Evolutionary conservation across 2,329 filamentous ascomycete genomes (phyloP).

Genomic region (Sporothrix curviconia): DNA sequence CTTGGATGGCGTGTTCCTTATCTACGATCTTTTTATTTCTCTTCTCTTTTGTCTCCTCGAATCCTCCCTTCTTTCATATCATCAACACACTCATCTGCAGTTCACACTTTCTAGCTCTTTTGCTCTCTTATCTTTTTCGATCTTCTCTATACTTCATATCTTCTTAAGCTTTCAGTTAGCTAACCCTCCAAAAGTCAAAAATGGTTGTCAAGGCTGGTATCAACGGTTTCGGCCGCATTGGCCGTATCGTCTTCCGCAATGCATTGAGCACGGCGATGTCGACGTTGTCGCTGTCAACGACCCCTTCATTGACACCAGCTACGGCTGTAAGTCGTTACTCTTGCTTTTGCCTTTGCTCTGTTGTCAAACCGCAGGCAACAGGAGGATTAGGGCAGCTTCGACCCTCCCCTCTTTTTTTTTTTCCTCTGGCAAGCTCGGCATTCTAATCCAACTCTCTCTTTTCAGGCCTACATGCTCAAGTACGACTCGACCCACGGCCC

Average conservation of each 20-base stretch:
- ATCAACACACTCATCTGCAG: background rate
- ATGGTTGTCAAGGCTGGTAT: slow-evolving; percentile 77
- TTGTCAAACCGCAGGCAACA: too few species aligned
- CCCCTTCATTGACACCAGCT: slow-evolving; percentile 96
- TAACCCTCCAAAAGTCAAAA: slow-evolving; percentile 28
- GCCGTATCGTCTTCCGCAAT: slow-evolving; percentile 98
- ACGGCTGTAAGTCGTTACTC: slow-evolving; percentile 69
- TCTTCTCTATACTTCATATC: background rate
- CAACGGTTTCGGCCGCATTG: slow-evolving; percentile 99
- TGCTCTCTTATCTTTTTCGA: background rate
- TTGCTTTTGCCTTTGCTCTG: too few species aligned
- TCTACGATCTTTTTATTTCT: background rate
- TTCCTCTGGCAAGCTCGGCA: background rate
- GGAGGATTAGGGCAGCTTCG: too few species aligned
- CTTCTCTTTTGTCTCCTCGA: background rate
- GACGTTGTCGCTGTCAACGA: slow-evolving; percentile 97
- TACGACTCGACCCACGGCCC: slow-evolving; percentile 95
- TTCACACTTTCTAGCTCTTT: background rate
- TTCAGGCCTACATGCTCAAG: slow-evolving; percentile 97
- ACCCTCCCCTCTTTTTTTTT: background rate
- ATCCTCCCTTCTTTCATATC: background rate
- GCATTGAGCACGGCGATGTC: slow-evolving; percentile 80
- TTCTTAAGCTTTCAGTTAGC: background rate
- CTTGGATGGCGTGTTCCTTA: background rate
- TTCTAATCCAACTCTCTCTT: background rate